Evolutionary conservation across 176 grass and related monocot genomes (phyloP), one percentile per base, ranked within the genome.

Genomic region (Chrysopogon serrulatus): DNA sequence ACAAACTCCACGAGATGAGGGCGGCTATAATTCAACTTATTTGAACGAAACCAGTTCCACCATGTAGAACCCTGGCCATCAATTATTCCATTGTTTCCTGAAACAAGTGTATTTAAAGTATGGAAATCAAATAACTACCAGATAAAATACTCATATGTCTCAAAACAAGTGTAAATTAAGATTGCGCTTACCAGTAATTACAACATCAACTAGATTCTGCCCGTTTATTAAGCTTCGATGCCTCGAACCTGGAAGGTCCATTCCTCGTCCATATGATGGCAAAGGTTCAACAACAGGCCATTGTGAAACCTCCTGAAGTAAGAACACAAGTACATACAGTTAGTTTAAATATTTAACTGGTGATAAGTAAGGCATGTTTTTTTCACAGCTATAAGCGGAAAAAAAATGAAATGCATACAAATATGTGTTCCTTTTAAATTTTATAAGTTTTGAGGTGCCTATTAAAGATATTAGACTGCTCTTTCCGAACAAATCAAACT

Each of bases 1-100:
- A 91, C 87, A 76, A 97, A 92, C 43, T 97, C 95, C 62, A 97
- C 86, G n/a, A 97, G 88, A 89, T 97, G 95, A 76, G 95, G 95
- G 18, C 95, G 84, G 78, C 92, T 94, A 81, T 94, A 89, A 43
- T 97, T 97, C 80, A 94, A 83, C 48, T 82, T 86, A 41, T 87
- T 73, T 4, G 88, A 89, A 42, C 28, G 83, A 69, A 94, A 77
- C 95, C 92, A 97, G 6, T 92, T 91, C 95, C 95, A 97, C 95
- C 95, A 97, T 84, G 82, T 76, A 19, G 77, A 90, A 78, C 95
- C 95, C 69, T 97, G 95, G 31, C 95, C 95, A 70, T 97, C 90
- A 17, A 97, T 73, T 40, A 70, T 59, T 70, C 90, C 95, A 34
- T 76, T 88, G 47, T 94, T 89, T 77, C 92, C 95, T 97, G 64